These are phyloP conservation scores for Tuber indicum DNA, from an alignment of 495 filamentous ascomycete genomes.

Conservation along the genomic window DNA sequence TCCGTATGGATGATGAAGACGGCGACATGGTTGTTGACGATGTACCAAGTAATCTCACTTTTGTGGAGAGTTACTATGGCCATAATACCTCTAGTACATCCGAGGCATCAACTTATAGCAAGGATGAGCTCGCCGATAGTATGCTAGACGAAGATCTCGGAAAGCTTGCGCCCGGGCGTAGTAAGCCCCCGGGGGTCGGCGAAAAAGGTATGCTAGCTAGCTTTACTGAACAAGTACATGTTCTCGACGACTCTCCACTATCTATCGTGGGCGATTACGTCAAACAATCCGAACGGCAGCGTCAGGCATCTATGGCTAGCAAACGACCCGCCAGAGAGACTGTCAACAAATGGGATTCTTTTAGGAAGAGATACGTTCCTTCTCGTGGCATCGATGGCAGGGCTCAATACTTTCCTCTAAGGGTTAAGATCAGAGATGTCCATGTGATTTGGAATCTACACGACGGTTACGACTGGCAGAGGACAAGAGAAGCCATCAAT, in stretches of 20 bases:
- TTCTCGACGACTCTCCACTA: slow-evolving; percentile 46
- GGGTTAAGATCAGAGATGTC: slow-evolving; percentile 71
- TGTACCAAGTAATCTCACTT: slow-evolving; percentile 50
- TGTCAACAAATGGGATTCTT: slow-evolving; percentile 30
- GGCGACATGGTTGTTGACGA: slow-evolving; percentile 47
- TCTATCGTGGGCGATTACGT: slow-evolving; percentile 79
- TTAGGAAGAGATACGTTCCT: slow-evolving; percentile 21
- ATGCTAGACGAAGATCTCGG: slow-evolving; percentile 48
- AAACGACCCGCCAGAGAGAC: slow-evolving; percentile 21
- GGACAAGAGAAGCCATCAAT: slow-evolving; percentile 75
- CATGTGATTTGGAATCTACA: slow-evolving; percentile 97
- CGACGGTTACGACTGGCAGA: slow-evolving; percentile 95
- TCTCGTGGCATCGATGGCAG: slow-evolving; percentile 6
- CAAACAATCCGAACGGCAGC: slow-evolving; percentile 43
- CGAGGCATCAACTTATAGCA: slow-evolving; percentile 36
- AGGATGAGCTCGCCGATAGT: slow-evolving; percentile 48
- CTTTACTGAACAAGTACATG: slow-evolving; percentile 54
- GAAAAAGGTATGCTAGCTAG: slow-evolving; percentile 59
- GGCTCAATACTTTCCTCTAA: slow-evolving; percentile 53
- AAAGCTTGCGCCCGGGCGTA: slow-evolving; percentile 40
- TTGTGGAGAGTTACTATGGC: slow-evolving; percentile 59
- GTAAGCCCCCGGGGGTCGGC: slow-evolving; percentile 49
- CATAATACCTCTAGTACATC: slow-evolving; percentile 10
- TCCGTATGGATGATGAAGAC: slow-evolving; percentile 23
- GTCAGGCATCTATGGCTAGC: not conserved